Percentiles rank a stretch among this genome's conserved stretches.
phyloP scores from a whole-genome alignment of 2,329 filamentous ascomycete species.

The Phaeosphaeriaceae sp. region DNA sequence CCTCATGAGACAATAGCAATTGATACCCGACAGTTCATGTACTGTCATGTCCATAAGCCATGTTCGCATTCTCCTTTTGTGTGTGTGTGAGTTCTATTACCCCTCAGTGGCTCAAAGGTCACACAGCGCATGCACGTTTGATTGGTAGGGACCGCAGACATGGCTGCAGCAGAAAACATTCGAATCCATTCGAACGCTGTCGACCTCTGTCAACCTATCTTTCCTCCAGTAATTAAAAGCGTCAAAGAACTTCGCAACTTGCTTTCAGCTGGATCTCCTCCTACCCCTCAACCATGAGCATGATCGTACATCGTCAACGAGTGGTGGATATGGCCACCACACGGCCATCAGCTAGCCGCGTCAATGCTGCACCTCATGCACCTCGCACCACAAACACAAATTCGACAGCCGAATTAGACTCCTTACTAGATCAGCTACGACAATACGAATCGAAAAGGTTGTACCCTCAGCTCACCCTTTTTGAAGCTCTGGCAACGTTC shows the following conservation, averaged over 20 bases:
- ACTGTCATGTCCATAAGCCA: neutral
- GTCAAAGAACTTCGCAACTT: neutral
- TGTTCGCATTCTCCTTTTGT: neutral
- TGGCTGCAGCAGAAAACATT: neutral
- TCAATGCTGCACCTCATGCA: neutral
- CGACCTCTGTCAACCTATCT: too few relatives aligned
- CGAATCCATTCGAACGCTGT: neutral
- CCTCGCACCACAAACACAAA: neutral
- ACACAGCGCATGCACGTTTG: neutral
- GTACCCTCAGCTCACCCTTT: constrained; percentile 12
- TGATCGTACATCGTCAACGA: neutral
- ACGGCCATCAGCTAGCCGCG: neutral
- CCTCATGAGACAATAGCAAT: neutral
- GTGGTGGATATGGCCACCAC: neutral
- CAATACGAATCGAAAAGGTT: neutral
- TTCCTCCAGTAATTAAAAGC: neutral
- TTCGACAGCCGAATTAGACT: neutral
- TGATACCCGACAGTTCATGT: neutral
- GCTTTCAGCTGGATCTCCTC: neutral
- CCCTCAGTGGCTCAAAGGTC: neutral
- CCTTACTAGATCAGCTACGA: neutral
- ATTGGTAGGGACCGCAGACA: neutral
- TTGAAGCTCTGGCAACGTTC: constrained; percentile 9
- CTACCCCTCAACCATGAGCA: neutral
- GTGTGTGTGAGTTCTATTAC: neutral